Evolutionary conservation across 768 basidiomycete species (phyloP).

Genomic region (Tephrocybe sp.): DNA sequence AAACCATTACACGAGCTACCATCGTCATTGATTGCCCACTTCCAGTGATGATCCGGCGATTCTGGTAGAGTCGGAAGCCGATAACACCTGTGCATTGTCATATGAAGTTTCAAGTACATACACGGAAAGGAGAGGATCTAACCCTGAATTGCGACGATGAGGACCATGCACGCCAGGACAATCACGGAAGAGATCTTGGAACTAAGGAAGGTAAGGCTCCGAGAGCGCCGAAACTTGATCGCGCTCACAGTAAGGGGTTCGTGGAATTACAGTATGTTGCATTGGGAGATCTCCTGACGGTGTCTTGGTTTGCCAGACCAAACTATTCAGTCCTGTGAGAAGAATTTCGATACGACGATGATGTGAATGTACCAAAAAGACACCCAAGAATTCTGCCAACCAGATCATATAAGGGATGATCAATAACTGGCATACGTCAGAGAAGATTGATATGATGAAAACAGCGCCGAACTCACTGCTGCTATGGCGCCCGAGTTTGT

Average conservation of each 20-base stretch:
- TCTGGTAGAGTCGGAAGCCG: constrained; percentile 23
- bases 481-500: constrained; percentile 18
- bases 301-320: constrained; percentile 19
- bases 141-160: constrained; percentile 25
- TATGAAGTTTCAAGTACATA: not conserved
- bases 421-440: constrained; percentile 20
- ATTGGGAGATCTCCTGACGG: constrained; percentile 23
- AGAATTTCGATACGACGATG: not conserved
- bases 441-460: not conserved
- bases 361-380: constrained; percentile 19
- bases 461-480: constrained; percentile 16
- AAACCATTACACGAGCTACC: constrained; percentile 28
- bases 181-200: constrained; percentile 27
- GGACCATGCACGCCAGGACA: constrained; percentile 19
- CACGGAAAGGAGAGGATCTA: not conserved
- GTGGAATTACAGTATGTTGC: constrained; percentile 31
- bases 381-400: constrained; percentile 23
- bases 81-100: constrained; percentile 18
- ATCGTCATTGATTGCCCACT: constrained; percentile 21
- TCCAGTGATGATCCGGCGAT: constrained; percentile 15
- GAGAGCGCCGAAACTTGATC: not conserved
- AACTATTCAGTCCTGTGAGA: constrained; percentile 19
- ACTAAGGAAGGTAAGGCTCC: constrained; percentile 11
- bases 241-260: constrained; percentile 19
- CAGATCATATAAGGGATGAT: constrained; percentile 26